Base-by-base conservation (phyloP, 148 eudicot genomes). In the Camellia granthamiana region DNA sequence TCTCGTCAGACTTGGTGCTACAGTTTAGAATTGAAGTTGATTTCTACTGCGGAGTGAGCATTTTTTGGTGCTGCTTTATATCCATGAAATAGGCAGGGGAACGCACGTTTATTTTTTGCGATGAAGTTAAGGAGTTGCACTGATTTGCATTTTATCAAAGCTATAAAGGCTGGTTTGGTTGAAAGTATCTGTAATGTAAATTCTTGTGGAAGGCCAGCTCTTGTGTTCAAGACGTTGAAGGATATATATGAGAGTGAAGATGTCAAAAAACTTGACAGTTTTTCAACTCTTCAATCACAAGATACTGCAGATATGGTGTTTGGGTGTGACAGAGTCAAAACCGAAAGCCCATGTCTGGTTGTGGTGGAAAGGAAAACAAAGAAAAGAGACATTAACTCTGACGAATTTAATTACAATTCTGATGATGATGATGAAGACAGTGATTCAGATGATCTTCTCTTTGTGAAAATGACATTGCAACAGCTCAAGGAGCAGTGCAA, bases 41-140 rank as follows among this genome's bases (percentile, higher is more conserved):
- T 69, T 76, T 44, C 30, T 56, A 5, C 46, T 60, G 46, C 21
- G 58, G 69, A 14, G 3, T 30, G 38, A 51, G 11, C 52, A 10
- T 23, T 76, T 61, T 30, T 46, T 59, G 19, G 64, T 41, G 42
- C 71, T 58, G 54, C 14, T 8, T 69, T 49, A 7, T 72, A 77
- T 23, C 43, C 59, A 52, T 19, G 46, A 56, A 54, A 63, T 23
- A 81, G 72, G 41, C 69, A n/a, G 66, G 13, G 76, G 49, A 60
- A 43, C 51, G 49, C 19, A 78, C 56, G 59, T 63, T 61, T 14
- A 66, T 14, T 12, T 49, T 15, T 6, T 41, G 52, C 14, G 47
- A 93, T 93, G 97, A 85, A 86, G 75, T 86, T 85, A 52, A 85
- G 94, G 79, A 81, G 90, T 67, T 81, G 88, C 82, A 87, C 77